Evolutionary conservation across 2,329 filamentous ascomycete species (phyloP), one percentile per base, ranked within the genome.

Genomic region (Cordyceps sp.): DNA sequence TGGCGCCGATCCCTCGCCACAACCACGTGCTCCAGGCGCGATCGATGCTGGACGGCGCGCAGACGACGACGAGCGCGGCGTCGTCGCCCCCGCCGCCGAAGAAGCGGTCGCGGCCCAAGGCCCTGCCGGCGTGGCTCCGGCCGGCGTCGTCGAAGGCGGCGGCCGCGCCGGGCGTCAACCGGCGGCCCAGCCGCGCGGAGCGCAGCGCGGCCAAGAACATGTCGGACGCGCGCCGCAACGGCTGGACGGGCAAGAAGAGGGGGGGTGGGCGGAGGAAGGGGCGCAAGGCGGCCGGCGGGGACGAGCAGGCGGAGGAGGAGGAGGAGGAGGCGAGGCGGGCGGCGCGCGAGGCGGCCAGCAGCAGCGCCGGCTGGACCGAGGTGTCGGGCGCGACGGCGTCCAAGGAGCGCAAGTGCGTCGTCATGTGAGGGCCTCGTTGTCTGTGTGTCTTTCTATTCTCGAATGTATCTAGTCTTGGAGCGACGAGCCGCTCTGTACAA

Each of bases 131-230:
- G 6, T 59, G 54, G 49, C 46, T 58, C 19, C 49, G 55, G 6
- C 42, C 55, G 4, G 46, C 53, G 3, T 52, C 57, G 45, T 39
- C 53, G 59, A 31, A 50, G 56, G 35, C 40, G n/a, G n/a, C n/a
- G n/a, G n/a, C n/a, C n/a, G n/a, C 57, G 36, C 55, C 57, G 1
- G 59, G 58, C 26, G 47, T 71, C 6, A 59, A 48, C 34, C 54
- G 67, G 22, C 59, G 57, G 18, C 58, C 57, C 24, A 73, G 69
- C 42, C 61, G 71, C 26, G 70, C 70, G 2, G 66, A 70, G 44
- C 57, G 69, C 19, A 72, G 69, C 35, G 71, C 71, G 6, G 62
- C 69, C 9, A 73, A 68, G 50, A 77, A 76, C 40, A 68, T 76
- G 19, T 59, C 64, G 14, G 70, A 75, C 37, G 71, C 71, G 2